phyloP scores from a whole-genome alignment of 768 basidiomycete species.

The Suillus cothurnatus region DNA sequence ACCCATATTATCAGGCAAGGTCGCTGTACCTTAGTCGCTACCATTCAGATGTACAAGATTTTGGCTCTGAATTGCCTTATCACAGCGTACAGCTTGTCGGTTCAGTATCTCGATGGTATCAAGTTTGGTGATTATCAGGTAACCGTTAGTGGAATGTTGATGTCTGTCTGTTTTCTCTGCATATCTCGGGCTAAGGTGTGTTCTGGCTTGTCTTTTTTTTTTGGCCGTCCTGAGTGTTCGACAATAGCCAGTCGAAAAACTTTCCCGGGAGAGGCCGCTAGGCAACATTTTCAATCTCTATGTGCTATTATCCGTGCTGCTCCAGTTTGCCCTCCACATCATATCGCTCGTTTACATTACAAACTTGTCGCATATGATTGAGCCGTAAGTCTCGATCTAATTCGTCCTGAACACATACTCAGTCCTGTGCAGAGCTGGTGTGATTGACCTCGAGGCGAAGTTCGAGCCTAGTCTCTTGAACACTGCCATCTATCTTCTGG shows the following conservation, averaged over 20 bases:
- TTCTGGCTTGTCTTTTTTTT: constrained; percentile 1
- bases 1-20: constrained; percentile 98
- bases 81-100: constrained; percentile 97
- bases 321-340: constrained; percentile 96
- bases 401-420: constrained; percentile 4
- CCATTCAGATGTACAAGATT: constrained; percentile 99
- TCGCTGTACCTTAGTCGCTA: constrained; percentile 97
- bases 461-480: constrained; percentile 95
- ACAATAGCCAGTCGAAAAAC: constrained; percentile 90
- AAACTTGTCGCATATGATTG: constrained; percentile 71
- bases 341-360: constrained; percentile 92
- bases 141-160: constrained; percentile 87
- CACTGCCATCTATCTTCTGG: constrained; percentile 94
- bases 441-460: constrained; percentile 92
- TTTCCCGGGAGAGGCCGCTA: constrained; percentile 66
- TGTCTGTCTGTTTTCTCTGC: constrained; percentile 96
- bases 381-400: constrained; percentile 59
- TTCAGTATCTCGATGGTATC: constrained; percentile 98
- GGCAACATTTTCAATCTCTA: constrained; percentile 92
- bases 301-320: constrained; percentile 85
- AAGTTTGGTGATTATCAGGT: constrained; percentile 99
- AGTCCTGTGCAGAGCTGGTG: constrained; percentile 52
- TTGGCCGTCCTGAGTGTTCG: constrained; percentile 5
- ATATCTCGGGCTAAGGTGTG: constrained; percentile 91
- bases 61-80: constrained; percentile 96